phyloP scores from a whole-genome alignment of 1,284 basidiomycete species.

The Puccinia coronata region DNA sequence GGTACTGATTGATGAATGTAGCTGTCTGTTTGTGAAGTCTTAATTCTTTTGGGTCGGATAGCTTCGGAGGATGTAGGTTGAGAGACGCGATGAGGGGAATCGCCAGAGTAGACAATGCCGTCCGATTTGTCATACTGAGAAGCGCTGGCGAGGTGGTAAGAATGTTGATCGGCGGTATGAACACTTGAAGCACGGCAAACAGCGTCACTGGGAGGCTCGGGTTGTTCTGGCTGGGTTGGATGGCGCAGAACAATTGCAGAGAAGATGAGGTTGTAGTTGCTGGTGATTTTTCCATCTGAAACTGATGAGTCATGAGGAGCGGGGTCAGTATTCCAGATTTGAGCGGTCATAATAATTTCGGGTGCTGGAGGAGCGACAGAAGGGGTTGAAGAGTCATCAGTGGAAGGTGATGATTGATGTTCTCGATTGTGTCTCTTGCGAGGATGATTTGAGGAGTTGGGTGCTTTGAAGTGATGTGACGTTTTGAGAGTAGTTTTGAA shows the following conservation, averaged over 20 bases:
- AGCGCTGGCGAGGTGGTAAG: neutral
- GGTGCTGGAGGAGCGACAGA: neutral
- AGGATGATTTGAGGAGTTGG: neutral
- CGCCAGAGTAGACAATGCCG: neutral
- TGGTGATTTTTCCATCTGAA: neutral
- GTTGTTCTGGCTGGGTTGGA: neutral
- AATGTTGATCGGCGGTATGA: neutral
- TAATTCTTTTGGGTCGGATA: conserved; percentile 19
- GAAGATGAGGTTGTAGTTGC: conserved; percentile 21
- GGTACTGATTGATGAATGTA: neutral
- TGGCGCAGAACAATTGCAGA: conserved; percentile 31
- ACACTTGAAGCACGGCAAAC: neutral
- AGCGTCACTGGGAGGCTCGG: neutral
- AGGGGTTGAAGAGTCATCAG: neutral
- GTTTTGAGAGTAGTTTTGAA: conserved; percentile 16
- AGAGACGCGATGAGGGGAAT: neutral
- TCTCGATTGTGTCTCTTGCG: conserved; percentile 15
- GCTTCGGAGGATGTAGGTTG: conserved; percentile 5
- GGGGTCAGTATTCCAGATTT: neutral
- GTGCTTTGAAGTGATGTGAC: neutral
- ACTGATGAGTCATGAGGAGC: neutral
- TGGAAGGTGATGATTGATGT: neutral
- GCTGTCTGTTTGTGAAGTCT: neutral
- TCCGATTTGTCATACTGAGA: neutral
- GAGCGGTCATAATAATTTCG: conserved; percentile 41